A percentile compares a stretch with the other conserved stretches of the same genome.
phyloP scores from a whole-genome alignment of 768 basidiomycete species.

The Boletales sp. region DNA sequence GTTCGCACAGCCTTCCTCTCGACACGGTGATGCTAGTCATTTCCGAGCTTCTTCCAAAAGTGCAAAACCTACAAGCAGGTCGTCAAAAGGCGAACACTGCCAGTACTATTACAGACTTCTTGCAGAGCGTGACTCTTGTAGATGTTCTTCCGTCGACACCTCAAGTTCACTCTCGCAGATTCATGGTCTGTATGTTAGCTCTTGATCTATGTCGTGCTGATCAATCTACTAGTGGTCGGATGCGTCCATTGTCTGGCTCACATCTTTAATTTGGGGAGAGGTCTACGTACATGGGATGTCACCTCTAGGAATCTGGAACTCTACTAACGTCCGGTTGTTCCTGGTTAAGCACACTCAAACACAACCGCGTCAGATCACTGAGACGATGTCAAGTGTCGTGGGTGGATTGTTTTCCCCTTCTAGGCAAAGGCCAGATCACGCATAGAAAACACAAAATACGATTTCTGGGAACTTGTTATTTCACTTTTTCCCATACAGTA shows the following conservation, averaged over 20 bases:
- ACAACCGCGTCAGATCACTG: conserved; percentile 69
- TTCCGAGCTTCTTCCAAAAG: conserved; percentile 81
- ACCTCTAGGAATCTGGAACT: conserved; percentile 86
- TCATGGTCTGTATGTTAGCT: conserved; percentile 52
- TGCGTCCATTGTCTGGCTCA: conserved; percentile 87
- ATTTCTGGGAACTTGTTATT: background rate
- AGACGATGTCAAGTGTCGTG: conserved; percentile 77
- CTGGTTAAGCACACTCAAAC: conserved; percentile 82
- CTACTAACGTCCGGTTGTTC: conserved; percentile 85
- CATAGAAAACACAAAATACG: conserved; percentile 9
- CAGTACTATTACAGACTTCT: conserved; percentile 68
- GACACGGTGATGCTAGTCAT: conserved; percentile 86
- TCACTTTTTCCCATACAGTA: background rate
- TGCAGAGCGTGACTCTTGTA: conserved; percentile 64
- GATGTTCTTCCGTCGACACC: conserved; percentile 74
- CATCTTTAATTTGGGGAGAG: conserved; percentile 93
- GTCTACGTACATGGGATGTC: conserved; percentile 89
- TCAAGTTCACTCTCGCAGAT: conserved; percentile 64
- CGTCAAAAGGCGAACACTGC: conserved; percentile 59
- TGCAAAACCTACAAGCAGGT: conserved; percentile 77
- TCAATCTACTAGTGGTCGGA: conserved; percentile 73
- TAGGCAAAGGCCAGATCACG: conserved; percentile 26
- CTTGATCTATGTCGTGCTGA: background rate
- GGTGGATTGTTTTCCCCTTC: conserved; percentile 65
- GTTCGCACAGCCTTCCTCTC: conserved; percentile 65